Evolutionary conservation across 78 protist species (phyloP).

Genomic region (Dictyostelium intermedium): DNA sequence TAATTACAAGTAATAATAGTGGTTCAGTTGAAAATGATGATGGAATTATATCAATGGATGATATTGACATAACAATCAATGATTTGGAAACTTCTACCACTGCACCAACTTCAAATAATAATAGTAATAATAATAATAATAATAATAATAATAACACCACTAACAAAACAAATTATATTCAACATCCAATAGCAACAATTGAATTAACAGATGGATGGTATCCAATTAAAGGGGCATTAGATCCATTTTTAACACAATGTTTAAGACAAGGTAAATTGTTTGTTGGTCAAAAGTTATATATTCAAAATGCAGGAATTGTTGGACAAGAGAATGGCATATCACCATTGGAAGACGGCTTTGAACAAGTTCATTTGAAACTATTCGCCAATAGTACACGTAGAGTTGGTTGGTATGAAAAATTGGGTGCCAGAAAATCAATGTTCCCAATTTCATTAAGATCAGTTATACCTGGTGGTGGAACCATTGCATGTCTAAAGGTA

Average conservation of each 20-base stretch:
- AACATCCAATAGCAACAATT: not conserved
- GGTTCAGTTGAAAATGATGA: not conserved
- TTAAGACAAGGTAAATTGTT: conserved; percentile 23
- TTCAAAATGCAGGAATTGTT: conserved; percentile 59
- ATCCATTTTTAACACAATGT: conserved; percentile 47
- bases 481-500: not conserved
- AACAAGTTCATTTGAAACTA: conserved; percentile 24
- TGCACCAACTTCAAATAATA: not conserved
- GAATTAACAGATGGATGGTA: conserved; percentile 88
- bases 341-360: conserved; percentile 45
- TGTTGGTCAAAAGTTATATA: conserved; percentile 70
- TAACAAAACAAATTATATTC: not conserved
- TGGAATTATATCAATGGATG: not conserved
- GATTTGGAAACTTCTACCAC: not conserved
- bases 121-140: not conserved
- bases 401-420: conserved; percentile 62
- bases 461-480: conserved; percentile 62
- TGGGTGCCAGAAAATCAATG: conserved; percentile 27
- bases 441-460: conserved; percentile 51
- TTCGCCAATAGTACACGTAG: conserved; percentile 60
- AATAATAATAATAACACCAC: not conserved
- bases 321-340: conserved; percentile 58
- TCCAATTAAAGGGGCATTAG: conserved; percentile 67
- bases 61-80: not conserved
- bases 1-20: not conserved